Evolutionary conservation across 805 yeast genomes (phyloP).

Genomic region (Ogataea wickerhamii): DNA sequence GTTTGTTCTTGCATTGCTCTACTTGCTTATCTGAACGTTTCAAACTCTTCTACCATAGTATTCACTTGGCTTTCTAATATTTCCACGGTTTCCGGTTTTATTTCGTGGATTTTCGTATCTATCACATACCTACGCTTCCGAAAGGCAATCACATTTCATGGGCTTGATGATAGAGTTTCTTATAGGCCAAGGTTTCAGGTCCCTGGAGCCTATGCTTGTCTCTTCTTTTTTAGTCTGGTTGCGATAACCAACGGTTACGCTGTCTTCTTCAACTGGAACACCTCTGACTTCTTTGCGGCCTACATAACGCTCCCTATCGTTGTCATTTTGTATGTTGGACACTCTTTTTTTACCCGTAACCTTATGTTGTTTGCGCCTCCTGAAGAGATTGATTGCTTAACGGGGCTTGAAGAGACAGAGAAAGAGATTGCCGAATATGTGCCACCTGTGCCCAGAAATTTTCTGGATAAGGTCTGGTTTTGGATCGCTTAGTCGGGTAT

Average conservation of each 20-base stretch:
- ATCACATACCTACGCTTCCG: conserved; percentile 60
- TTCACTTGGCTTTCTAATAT: conserved; percentile 66
- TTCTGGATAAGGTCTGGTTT: conserved; percentile 43
- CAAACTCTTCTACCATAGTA: conserved; percentile 49
- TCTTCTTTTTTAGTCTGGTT: conserved; percentile 47
- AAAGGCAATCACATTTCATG: conserved; percentile 55
- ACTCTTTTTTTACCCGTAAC: conserved; percentile 45
- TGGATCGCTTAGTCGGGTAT: conserved; percentile 33
- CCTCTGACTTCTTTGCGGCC: conserved; percentile 63
- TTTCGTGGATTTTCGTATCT: conserved; percentile 56
- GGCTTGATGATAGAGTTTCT: conserved; percentile 52
- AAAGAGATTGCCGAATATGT: conserved; percentile 42
- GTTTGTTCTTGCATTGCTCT: conserved; percentile 39
- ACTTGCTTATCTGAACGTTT: conserved; percentile 51
- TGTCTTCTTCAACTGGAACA: conserved; percentile 55
- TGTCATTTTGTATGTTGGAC: conserved; percentile 52
- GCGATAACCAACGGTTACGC: conserved; percentile 72
- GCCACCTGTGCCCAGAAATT: conserved; percentile 39
- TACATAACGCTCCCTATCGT: conserved; percentile 64
- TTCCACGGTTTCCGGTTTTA: conserved; percentile 62
- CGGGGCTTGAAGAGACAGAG: conserved; percentile 61
- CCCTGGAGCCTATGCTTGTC: conserved; percentile 49
- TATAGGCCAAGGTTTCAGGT: conserved; percentile 57
- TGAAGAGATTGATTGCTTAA: conserved; percentile 56
- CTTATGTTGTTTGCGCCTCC: conserved; percentile 47